Conservation (phyloP, 1,284 basidiomycete genomes). For the Marasmius oreades region DNA sequence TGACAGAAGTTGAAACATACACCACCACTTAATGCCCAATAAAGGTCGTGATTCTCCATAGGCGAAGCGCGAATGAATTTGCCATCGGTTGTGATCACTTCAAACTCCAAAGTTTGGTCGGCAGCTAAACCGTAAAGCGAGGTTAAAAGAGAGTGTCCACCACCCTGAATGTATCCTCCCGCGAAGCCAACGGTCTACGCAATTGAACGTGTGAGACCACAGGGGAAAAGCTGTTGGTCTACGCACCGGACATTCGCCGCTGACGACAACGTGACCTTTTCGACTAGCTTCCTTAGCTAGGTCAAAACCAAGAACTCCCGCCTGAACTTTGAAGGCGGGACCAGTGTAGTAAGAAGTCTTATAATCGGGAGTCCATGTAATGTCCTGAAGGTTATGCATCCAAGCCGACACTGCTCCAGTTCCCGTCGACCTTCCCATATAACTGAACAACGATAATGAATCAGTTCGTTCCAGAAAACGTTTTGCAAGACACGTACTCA, state of each 20-base stretch:
- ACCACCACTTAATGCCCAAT: constrained; percentile 1
- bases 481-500: constrained; percentile 14
- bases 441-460: constrained; percentile 6
- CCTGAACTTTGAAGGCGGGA: constrained; percentile 15
- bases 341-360: constrained; percentile 13
- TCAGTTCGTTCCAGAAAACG: background rate
- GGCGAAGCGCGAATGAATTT: background rate
- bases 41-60: background rate
- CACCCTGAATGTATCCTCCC: constrained; percentile 2
- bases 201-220: constrained; percentile 17
- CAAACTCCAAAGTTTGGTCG: background rate
- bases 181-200: constrained; percentile 23
- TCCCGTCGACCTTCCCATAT: constrained; percentile 21
- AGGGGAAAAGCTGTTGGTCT: constrained; percentile 5
- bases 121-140: constrained; percentile 3
- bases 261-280: constrained; percentile 17
- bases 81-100: background rate
- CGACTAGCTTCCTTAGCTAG: constrained; percentile 15
- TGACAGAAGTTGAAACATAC: constrained; percentile 7
- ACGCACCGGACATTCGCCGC: constrained; percentile 24
- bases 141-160: constrained; percentile 3
- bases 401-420: constrained; percentile 18
- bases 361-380: constrained; percentile 13
- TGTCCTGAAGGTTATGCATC: constrained; percentile 20
- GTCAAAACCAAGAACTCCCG: constrained; percentile 15